Percentiles rank a stretch among this genome's conserved stretches.
Conservation (phyloP, 129 eudicot genomes). For the Kitagawia praeruptora region DNA sequence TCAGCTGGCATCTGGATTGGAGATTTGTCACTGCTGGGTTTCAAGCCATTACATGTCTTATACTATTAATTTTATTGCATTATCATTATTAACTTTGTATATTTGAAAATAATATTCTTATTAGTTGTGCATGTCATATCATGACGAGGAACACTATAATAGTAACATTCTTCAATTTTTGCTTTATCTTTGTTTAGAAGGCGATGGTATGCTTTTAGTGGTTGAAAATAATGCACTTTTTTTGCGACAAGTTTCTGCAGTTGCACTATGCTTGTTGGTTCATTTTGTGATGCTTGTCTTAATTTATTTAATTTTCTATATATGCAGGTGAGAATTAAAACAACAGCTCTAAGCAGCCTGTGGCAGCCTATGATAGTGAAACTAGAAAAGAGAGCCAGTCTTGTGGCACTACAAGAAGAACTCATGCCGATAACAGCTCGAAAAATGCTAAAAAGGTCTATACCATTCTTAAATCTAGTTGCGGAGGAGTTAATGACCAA, state of each 20-base stretch:
- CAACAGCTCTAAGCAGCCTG: constrained; percentile 21
- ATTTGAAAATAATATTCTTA: constrained; percentile 10
- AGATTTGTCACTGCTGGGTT: neutral
- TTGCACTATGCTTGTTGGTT: neutral
- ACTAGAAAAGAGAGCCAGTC: too few species aligned
- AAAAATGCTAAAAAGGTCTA: too few species aligned
- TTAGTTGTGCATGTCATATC: constrained; percentile 68
- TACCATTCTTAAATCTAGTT: too few species aligned
- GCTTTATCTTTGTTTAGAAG: too few species aligned
- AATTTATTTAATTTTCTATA: neutral
- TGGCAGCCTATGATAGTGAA: too few species aligned
- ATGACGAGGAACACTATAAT: constrained; percentile 87
- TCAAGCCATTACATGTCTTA: too few species aligned
- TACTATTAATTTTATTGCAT: too few species aligned
- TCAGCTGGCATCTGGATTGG: neutral
- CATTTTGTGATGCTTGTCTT: neutral
- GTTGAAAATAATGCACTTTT: neutral
- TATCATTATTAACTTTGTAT: neutral
- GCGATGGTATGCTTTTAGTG: neutral
- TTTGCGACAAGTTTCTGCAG: neutral
- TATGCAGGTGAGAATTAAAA: constrained; percentile 30
- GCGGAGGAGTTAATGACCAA: too few species aligned
- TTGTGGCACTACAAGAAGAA: too few species aligned
- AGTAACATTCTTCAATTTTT: constrained; percentile 16
- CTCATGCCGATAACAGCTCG: too few species aligned